Base-by-base conservation (phyloP, 805 yeast genomes). In the Candida quercuum region DNA sequence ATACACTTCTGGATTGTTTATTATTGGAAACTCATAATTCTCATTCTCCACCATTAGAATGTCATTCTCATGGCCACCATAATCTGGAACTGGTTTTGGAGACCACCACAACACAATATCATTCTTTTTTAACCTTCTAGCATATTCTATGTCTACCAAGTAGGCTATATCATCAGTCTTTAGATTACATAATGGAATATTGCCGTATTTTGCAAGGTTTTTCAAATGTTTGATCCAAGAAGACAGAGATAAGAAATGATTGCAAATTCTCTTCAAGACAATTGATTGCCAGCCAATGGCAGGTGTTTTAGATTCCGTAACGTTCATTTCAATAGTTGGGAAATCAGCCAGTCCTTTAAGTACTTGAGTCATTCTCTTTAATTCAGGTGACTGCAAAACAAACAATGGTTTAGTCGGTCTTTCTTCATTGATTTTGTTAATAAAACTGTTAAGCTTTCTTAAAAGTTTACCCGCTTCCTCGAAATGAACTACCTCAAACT, bases 71-170 rank as follows among this genome's bases (percentile, higher is more conserved):
- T 64, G 54, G 1, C 95, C 96, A 22, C 96, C 97, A 51, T 76
- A 81, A 52, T 87, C 96, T 0, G 96, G 91, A 32, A 72, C 60
- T 1, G 91, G 84, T 14, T 70, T 69, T 4, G 80, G 75, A 0
- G 95, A 85, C 98, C 99, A 93, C 98, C 99, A 93, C 22, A 94
- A 63, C 6, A 91, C 81, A 28, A 85, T 74, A 42, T 78, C 76
- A 33, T 76, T 74, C 33, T 76, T 70, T 15, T 66, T 66, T 39
- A 93, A 68, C 36, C 79, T 69, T 51, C 99, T 69, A 0, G 98
- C 95, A 58, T 86, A 93, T 38, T 79, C 79, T 29, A 91, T 72
- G 59, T 93, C 99, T 41, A 91, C 83, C 49, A 88, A 65, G 49
- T 76, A 85, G 0, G 85, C 81, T 60, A 81, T 69, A 45, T 86